Base-by-base conservation (phyloP, 1,284 basidiomycete species). In the Mrakiaceae sp. region DNA sequence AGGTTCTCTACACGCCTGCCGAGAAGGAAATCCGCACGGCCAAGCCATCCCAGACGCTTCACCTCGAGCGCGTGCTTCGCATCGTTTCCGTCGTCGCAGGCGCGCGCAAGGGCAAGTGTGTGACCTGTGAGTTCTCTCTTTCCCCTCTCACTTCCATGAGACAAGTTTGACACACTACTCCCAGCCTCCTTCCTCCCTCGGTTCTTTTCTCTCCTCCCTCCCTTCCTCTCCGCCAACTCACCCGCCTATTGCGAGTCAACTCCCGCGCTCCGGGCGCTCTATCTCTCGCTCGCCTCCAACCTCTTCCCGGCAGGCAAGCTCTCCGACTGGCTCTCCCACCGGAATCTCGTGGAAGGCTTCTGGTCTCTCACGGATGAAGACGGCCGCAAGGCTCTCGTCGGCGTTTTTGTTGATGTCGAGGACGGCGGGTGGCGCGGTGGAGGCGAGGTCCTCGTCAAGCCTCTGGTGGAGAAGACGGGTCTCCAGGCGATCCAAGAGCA, bases 51-150 rank as follows among this genome's bases (percentile, higher is more conserved):
- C 44, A 57, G 61, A 49, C 48, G 59, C 27, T 27, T 59, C n/a
- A 62, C 51, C n/a, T 57, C 60, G 16, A 27, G 27, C 27, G 27
- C 27, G 27, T 27, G 27, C 27, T 27, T 27, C 27, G 27, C 27
- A 27, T 27, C 27, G 49, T 66, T 10, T 46, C 58, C 64, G 63
- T 87, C 7, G 71, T 78, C n/a, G 76, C 79, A 42, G 74, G 82
- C 0, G 83, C 87, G 4, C 79, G 86, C 4, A 82, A 84, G 67
- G 87, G 87, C 2, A 84, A 84, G 2, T 78, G 86, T 16, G 69
- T 87, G 59, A 78, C 79, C 42, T 71, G 85, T 86, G 73, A 63
- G 81, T 77, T 53, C 53, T 64, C 56, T 59, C 16, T 57, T 48
- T 62, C 14, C 49, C 14, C 44, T 58, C 47, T 62, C 62, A 63